phyloP scores from a whole-genome alignment of 2,329 filamentous ascomycete species.

The Rhexocercosporidium sp. region DNA sequence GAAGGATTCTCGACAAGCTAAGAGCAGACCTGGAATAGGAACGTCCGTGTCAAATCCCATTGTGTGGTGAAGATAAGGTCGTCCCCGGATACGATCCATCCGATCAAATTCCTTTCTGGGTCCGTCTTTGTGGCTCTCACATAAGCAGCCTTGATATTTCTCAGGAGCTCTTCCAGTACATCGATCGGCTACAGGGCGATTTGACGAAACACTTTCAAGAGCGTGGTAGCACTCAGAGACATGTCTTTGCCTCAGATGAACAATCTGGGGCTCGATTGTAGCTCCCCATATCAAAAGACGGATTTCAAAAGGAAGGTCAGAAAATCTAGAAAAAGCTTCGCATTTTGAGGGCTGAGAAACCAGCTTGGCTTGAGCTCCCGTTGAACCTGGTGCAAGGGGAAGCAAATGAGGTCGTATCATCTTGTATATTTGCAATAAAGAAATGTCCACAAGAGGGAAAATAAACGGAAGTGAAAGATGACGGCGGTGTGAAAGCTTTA shows the following conservation, averaged over 20 bases:
- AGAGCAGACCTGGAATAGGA: not conserved
- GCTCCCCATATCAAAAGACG: slow-evolving; percentile 7
- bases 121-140: not conserved
- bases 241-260: slow-evolving; percentile 4
- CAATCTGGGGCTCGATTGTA: not conserved
- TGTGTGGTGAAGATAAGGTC: slow-evolving; percentile 1
- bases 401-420: slow-evolving; percentile 1
- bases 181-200: not conserved
- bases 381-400: not conserved
- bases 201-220: slow-evolving; percentile 7
- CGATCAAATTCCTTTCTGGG: not conserved
- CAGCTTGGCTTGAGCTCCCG: not conserved
- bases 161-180: not conserved
- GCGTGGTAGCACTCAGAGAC: slow-evolving; percentile 11
- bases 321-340: slow-evolving; percentile 1
- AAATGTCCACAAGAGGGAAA: not conserved
- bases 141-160: not conserved
- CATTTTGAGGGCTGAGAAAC: not conserved
- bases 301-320: slow-evolving; percentile 8
- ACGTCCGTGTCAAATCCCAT: slow-evolving; percentile 8
- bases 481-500: not conserved
- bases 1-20: slow-evolving; percentile 10
- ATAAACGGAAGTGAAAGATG: not conserved
- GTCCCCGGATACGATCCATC: slow-evolving; percentile 12
- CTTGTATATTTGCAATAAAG: not conserved